Base-by-base conservation (phyloP, 352 stramenopile species). In the Pythium biforme region DNA sequence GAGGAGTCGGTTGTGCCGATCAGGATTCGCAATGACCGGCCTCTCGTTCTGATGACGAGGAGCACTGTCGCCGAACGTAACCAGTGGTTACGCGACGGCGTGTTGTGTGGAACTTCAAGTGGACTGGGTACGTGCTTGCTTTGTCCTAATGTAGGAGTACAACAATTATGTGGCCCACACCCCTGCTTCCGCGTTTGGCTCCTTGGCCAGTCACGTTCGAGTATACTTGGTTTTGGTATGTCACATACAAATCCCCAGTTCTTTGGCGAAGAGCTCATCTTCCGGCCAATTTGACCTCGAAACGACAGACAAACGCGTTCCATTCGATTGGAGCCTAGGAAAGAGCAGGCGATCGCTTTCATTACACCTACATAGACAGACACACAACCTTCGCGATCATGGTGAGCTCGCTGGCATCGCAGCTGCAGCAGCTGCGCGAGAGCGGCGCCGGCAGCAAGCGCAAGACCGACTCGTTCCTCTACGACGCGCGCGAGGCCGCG, bases 381-480 rank as follows among this genome's bases (percentile, higher is more conserved):
- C 29, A 50, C 48, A 45, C 23, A 55, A n/a, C 37, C 37, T n/a
- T 14, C 37, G 37, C 37, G 37, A 20, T 14, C 34, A 88, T 89
- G 81, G 71, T 75, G 50, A 88, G 78, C 72, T 75, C 86, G 47
- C 71, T 95, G 34, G 85, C 81, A 33, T 73, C 69, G 60, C 86
- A 95, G 73, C 74, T 95, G 50, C 86, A 95, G 74, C 69, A 79
- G 70, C 83, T 95, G 40, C 83, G 86, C 52, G 81, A 92, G 63
- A 72, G 69, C 47, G 86, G 85, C 66, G 83, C 76, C 53, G 81
- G 86, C 62, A 90, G 79, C 73, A 90, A 94, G 69, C 79, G 81
- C 67, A 88, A 87, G 62, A 87, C 84, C 55, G 80, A 83, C 68
- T 86, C 86, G 48, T 95, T 95, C 70, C 75, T 95, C 31, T 92